Percentiles rank a stretch among this genome's conserved stretches.
Evolutionary conservation across 1,284 basidiomycete genomes (phyloP).

Genomic region (Leccinum pachyderme): DNA sequence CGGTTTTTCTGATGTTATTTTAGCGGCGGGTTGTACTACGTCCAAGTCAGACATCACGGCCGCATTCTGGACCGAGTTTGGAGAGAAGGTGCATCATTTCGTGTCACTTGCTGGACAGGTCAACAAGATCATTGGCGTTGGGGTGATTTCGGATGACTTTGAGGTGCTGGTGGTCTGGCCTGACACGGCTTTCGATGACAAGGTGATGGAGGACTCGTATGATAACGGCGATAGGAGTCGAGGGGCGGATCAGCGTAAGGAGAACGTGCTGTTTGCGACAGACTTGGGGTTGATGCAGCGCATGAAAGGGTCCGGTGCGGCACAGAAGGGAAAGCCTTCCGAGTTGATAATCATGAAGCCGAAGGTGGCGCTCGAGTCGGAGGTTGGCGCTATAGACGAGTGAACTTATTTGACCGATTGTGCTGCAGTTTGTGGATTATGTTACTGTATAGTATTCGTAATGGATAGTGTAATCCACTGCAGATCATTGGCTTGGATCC

Average conservation of each 20-base stretch:
- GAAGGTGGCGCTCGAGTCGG: conserved; percentile 15
- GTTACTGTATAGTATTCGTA: neutral
- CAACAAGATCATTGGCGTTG: conserved; percentile 15
- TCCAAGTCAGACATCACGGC: conserved; percentile 6
- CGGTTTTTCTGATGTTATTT: conserved; percentile 18
- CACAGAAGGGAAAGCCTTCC: conserved; percentile 2
- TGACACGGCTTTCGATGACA: conserved; percentile 7
- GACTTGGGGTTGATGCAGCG: conserved; percentile 16
- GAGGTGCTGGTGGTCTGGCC: conserved; percentile 15
- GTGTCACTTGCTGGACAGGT: conserved; percentile 17
- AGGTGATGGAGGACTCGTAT: conserved; percentile 17
- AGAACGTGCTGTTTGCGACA: conserved; percentile 14
- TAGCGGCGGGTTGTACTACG: conserved; percentile 13
- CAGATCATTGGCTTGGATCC: neutral
- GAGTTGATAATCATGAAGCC: conserved; percentile 12
- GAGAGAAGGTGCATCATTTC: conserved; percentile 14
- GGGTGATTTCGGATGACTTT: conserved; percentile 21
- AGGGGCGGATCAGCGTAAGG: neutral
- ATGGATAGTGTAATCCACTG: neutral
- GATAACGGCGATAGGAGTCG: conserved; percentile 10
- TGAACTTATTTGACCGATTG: neutral
- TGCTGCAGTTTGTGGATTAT: neutral
- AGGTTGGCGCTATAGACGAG: conserved; percentile 4
- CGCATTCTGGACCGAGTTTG: conserved; percentile 14
- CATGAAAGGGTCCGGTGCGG: neutral